Percentiles rank a stretch among this genome's conserved stretches.
Conservation (phyloP, 2,329 filamentous ascomycete genomes). For the Calonectria henricotiae region DNA sequence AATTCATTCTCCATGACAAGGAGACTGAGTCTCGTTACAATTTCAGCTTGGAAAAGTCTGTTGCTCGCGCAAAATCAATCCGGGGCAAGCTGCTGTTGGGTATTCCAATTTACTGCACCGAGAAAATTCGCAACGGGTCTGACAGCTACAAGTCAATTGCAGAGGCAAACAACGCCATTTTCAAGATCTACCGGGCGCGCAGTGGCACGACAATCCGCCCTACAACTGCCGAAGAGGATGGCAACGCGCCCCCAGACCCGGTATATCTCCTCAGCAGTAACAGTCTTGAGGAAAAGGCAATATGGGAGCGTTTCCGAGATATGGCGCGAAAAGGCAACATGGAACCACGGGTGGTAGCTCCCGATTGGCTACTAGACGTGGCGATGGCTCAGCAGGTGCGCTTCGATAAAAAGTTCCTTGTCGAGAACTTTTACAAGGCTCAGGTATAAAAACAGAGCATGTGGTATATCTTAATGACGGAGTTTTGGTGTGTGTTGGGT, state of each 20-base stretch:
- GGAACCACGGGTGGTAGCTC: slow-evolving; percentile 83
- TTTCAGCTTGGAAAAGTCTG: slow-evolving; percentile 78
- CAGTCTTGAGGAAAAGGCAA: slow-evolving; percentile 76
- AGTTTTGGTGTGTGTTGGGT: slow-evolving; percentile 41
- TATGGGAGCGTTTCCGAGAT: slow-evolving; percentile 87
- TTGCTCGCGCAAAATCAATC: slow-evolving; percentile 82
- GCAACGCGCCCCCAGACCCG: slow-evolving; percentile 76
- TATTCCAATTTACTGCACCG: slow-evolving; percentile 88
- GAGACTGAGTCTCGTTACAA: slow-evolving; percentile 81
- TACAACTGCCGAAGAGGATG: slow-evolving; percentile 77
- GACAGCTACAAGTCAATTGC: slow-evolving; percentile 91
- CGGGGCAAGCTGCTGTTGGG: slow-evolving; percentile 82
- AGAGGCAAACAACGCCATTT: slow-evolving; percentile 89
- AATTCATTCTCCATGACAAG: slow-evolving; percentile 80
- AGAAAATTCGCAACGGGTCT: slow-evolving; percentile 83
- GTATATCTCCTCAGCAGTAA: slow-evolving; percentile 87
- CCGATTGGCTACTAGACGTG: slow-evolving; percentile 92
- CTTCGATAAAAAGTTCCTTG: slow-evolving; percentile 77
- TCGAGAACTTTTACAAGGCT: slow-evolving; percentile 62
- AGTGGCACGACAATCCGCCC: slow-evolving; percentile 78
- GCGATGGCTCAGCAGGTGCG: slow-evolving; percentile 89
- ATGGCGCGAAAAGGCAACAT: slow-evolving; percentile 86
- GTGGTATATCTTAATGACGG: slow-evolving; percentile 43
- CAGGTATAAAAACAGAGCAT: slow-evolving; percentile 34
- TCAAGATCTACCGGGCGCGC: slow-evolving; percentile 83